Evolutionary conservation across 306 rosid species (phyloP).

Genomic region (peach (Prunus persica)): Prunus_persica_NCBIv2 NC_034014.1:8733001-8733500

Average conservation of each 20-base stretch:
- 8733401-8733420: neutral
- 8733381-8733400: too few species aligned
- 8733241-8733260: neutral
- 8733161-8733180: neutral
- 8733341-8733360: neutral
- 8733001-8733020: constrained; percentile 38
- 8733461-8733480: neutral
- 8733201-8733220: neutral
- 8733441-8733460: neutral
- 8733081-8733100: neutral
- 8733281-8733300: too few species aligned
- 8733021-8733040: constrained; percentile 3
- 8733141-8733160: neutral
- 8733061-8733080: neutral
- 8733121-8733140: constrained; percentile 28
- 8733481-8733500: neutral
- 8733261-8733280: neutral
- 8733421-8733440: neutral
- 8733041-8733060: neutral
- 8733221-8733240: neutral
- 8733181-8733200: neutral
- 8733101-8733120: constrained; percentile 31
- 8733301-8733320: too few species aligned
- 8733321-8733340: too few species aligned
- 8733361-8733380: too few species aligned